Evolutionary conservation across 768 basidiomycete genomes (phyloP), one percentile per base, ranked within the genome.

Genomic region (Podaxis mareebaensis): DNA sequence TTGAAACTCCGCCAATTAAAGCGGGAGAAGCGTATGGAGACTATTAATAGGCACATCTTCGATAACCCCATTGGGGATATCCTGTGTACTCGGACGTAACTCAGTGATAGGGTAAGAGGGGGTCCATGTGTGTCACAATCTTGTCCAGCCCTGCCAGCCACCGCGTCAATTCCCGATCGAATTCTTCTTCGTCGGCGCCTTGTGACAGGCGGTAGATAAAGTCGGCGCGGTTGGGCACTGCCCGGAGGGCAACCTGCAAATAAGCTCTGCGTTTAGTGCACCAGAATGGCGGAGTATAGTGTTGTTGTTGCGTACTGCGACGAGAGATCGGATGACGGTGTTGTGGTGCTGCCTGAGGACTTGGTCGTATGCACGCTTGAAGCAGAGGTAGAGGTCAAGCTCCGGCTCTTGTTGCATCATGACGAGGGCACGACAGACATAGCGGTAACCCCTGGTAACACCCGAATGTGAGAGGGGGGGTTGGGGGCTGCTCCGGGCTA

Each of bases 341-440:
- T 83, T 78, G 70, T 90, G 88, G 72, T 91, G 88, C 64, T 85
- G 87, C 57, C 74, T 77, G 55, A 92, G 78, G 17, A 90, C 85
- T 58, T 80, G 79, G 65, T 92, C 89, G 71, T 90, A 92, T 3
- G 91, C 82, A 46, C 83, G 78, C 72, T 81, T 84, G 78, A 92
- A 92, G 73, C 90, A 91, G 63, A 82, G 78, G 67, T 87, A 83
- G 51, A 91, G 76, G 65, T 89, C 87, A 1, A 80, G 69, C 26
- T 68, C 69, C 17, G 73, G 74, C 67, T 91, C 85, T 4, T 72
- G 72, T 66, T 88, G 89, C 79, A 86, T 84, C 68, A 86, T 79
- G 71, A 86, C 83, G 42, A 92, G 78, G 13, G 90, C 90, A 65
- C 80, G 79, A 72, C 85, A 89, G 2, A 87, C 86, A 68, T 92